A percentile compares a stretch with the other conserved stretches of the same genome.
Evolutionary conservation across 495 filamentous ascomycete species (phyloP).

Genomic region (Aspergillus nanangensis): DNA sequence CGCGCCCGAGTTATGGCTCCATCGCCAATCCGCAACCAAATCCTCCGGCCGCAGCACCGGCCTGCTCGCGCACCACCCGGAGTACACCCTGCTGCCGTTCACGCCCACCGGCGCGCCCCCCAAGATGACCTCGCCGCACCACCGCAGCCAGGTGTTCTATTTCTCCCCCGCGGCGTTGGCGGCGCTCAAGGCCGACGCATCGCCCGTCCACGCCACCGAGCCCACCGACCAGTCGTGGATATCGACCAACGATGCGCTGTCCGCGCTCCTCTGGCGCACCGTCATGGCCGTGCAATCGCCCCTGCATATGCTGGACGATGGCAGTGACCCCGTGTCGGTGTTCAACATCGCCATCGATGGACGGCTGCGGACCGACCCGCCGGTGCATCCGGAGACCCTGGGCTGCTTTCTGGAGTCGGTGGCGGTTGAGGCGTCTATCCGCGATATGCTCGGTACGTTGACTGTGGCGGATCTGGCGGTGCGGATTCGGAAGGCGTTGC

Average conservation of each 20-base stretch:
- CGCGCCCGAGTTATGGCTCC: too few species aligned
- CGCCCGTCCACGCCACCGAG: conserved; percentile 22
- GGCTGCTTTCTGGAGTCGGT: conserved; percentile 31
- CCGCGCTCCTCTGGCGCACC: conserved; percentile 35
- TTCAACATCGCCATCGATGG: too few species aligned
- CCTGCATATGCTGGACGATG: too few species aligned
- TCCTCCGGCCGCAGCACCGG: too few species aligned
- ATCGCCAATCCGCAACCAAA: too few species aligned
- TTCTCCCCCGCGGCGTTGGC: conserved; percentile 23
- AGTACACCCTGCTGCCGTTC: too few species aligned
- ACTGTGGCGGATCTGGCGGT: conserved; percentile 26
- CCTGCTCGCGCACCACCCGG: too few species aligned
- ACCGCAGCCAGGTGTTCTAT: conserved; percentile 28
- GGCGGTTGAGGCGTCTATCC: conserved; percentile 10
- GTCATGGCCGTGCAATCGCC: conserved; percentile 30
- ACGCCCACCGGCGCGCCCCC: too few species aligned
- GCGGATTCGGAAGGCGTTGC: conserved; percentile 23
- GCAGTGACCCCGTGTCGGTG: too few species aligned
- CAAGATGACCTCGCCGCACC: too few species aligned
- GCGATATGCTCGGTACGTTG: conserved; percentile 11
- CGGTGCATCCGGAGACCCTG: conserved; percentile 22
- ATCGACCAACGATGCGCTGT: conserved; percentile 38
- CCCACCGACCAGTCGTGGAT: conserved; percentile 22
- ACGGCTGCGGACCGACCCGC: conserved; percentile 23
- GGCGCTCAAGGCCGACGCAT: conserved; percentile 27